A percentile compares a stretch with the other conserved stretches of the same genome.
Conservation (phyloP, 2,329 filamentous ascomycete genomes). For the Botrytis galanthina region DNA sequence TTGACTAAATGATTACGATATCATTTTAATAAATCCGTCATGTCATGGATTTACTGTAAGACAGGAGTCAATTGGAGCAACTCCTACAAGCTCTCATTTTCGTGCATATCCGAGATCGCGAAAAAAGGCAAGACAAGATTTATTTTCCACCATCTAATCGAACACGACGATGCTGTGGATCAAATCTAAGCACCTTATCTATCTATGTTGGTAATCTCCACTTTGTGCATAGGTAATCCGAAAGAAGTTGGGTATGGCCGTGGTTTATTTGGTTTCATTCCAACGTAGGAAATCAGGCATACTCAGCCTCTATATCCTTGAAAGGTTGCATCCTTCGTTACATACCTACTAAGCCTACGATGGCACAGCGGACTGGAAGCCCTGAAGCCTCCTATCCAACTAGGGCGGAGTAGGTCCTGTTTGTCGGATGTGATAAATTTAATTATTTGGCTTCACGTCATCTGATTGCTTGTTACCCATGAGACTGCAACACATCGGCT, state of each 20-base stretch:
- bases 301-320: constrained; percentile 17
- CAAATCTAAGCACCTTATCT: not conserved
- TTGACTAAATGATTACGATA: not conserved
- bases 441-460: constrained; percentile 13
- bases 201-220: constrained; percentile 10
- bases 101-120: not conserved
- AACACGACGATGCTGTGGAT: not conserved
- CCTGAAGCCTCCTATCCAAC: constrained; percentile 17
- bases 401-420: constrained; percentile 11
- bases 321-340: constrained; percentile 16
- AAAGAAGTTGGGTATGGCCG: not conserved
- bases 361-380: constrained; percentile 17
- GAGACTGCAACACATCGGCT: not conserved
- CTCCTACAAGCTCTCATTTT: not conserved
- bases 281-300: constrained; percentile 1
- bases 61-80: not conserved
- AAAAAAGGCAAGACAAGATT: not conserved
- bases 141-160: no score
- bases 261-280: not conserved
- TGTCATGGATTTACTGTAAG: not conserved
- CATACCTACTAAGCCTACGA: constrained; percentile 12
- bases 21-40: not conserved
- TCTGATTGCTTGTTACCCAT: not conserved
- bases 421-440: constrained; percentile 11
- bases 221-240: constrained; percentile 5